phyloP scores from a whole-genome alignment of 129 eudicot genomes.

The Flaveria ramosissima region DNA sequence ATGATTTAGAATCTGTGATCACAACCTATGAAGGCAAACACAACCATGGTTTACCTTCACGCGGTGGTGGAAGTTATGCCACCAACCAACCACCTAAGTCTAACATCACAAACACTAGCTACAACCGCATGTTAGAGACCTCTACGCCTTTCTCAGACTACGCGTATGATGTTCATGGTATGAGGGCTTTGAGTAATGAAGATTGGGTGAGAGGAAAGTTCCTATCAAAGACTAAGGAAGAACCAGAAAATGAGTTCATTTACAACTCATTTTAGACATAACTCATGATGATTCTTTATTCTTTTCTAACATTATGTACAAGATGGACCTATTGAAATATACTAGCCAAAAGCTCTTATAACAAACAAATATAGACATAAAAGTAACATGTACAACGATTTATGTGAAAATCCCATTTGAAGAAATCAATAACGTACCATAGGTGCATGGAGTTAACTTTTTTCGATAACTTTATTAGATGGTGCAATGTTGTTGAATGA shows the following conservation, averaged over 20 bases:
- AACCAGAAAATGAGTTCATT: slow-evolving; percentile 58
- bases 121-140: slow-evolving; percentile 31
- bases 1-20: slow-evolving; percentile 76
- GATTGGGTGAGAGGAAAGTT: slow-evolving; percentile 33
- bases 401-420: background rate
- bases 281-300: background rate
- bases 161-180: slow-evolving; percentile 27
- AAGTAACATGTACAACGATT: background rate
- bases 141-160: slow-evolving; percentile 46
- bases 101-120: slow-evolving; percentile 28
- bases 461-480: too few relatives aligned
- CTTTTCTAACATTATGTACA: background rate
- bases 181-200: slow-evolving; percentile 29
- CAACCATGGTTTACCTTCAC: slow-evolving; percentile 81
- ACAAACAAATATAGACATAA: background rate
- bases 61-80: slow-evolving; percentile 51
- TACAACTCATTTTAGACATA: slow-evolving; percentile 48
- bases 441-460: background rate
- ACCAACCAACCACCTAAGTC: slow-evolving; percentile 38
- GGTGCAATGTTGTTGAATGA: too few relatives aligned
- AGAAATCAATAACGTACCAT: too few relatives aligned
- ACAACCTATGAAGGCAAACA: slow-evolving; percentile 96
- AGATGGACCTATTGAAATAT: background rate
- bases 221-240: slow-evolving; percentile 52
- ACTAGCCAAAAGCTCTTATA: background rate